phyloP scores from a whole-genome alignment of 495 filamentous ascomycete genomes.

The Paragyromitra xinjiangensis region DNA sequence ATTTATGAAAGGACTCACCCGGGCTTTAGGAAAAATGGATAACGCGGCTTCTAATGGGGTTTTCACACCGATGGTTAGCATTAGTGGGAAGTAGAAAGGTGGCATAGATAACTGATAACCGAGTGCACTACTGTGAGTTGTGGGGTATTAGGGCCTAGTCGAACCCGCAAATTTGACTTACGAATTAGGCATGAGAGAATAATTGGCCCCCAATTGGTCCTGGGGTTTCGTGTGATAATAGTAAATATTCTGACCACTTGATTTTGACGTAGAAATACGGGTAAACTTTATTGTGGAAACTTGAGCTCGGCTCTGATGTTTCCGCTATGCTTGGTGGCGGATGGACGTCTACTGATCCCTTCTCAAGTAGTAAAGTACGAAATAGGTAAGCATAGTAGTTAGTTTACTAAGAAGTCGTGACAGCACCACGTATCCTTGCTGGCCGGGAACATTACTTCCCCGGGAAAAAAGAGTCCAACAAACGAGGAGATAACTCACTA shows the following conservation, averaged over 20 bases:
- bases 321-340: background rate
- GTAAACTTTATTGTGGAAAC: background rate
- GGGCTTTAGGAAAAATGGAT: background rate
- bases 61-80: background rate
- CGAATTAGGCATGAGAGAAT: background rate
- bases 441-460: constrained; percentile 36
- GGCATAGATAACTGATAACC: background rate
- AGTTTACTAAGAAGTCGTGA: background rate
- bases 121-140: background rate
- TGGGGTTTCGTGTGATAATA: background rate
- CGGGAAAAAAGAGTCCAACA: constrained; percentile 1
- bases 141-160: background rate
- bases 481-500: constrained; percentile 1
- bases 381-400: background rate
- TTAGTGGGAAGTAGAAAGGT: background rate
- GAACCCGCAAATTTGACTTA: background rate
- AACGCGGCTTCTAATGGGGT: background rate
- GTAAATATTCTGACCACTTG: background rate
- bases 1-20: background rate
- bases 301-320: background rate
- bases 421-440: constrained; percentile 7
- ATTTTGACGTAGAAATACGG: too few relatives aligned
- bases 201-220: background rate
- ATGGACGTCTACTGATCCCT: constrained; percentile 9
- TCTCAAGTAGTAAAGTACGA: background rate